phyloP scores from a whole-genome alignment of 2,329 filamentous ascomycete genomes.

The Lachnum nothofagi region DNA sequence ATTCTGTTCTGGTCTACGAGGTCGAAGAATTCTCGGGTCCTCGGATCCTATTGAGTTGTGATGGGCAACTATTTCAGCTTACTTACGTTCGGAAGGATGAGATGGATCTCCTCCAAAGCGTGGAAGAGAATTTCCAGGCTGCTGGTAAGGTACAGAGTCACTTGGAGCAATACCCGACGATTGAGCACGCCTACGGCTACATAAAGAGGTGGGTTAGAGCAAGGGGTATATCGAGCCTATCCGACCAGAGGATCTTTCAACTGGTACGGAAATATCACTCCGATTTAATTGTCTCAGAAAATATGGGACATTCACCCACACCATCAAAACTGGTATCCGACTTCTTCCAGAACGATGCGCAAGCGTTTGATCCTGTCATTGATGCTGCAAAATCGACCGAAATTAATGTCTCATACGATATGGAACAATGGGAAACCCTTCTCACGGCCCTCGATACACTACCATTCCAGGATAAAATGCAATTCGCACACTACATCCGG shows the following conservation, averaged over 20 bases:
- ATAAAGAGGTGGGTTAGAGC: conserved; percentile 9
- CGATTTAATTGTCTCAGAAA: background rate
- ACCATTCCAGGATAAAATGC: conserved; percentile 1
- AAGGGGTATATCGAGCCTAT: conserved; percentile 1
- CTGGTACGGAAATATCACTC: conserved; percentile 3
- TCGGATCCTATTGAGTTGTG: conserved; percentile 7
- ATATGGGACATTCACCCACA: background rate
- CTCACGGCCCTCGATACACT: conserved; percentile 2
- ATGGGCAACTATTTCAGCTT: conserved; percentile 12
- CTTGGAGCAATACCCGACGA: conserved; percentile 2
- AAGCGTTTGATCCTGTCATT: conserved; percentile 1
- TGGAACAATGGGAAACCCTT: conserved; percentile 2
- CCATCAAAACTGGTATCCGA: background rate
- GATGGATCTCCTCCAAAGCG: background rate
- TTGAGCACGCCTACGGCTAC: conserved; percentile 6
- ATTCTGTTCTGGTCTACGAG: conserved; percentile 11
- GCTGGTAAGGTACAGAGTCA: background rate
- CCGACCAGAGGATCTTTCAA: conserved; percentile 7
- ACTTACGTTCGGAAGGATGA: conserved; percentile 11
- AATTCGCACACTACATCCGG: conserved; percentile 2
- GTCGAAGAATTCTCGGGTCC: background rate
- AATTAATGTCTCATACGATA: background rate
- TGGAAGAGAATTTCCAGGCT: background rate
- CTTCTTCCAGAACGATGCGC: conserved; percentile 3
- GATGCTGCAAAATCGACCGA: background rate